These are phyloP conservation scores for Thielaviopsis ethacetica DNA, from an alignment of 2,329 filamentous ascomycete genomes.

Conservation along the genomic window DNA sequence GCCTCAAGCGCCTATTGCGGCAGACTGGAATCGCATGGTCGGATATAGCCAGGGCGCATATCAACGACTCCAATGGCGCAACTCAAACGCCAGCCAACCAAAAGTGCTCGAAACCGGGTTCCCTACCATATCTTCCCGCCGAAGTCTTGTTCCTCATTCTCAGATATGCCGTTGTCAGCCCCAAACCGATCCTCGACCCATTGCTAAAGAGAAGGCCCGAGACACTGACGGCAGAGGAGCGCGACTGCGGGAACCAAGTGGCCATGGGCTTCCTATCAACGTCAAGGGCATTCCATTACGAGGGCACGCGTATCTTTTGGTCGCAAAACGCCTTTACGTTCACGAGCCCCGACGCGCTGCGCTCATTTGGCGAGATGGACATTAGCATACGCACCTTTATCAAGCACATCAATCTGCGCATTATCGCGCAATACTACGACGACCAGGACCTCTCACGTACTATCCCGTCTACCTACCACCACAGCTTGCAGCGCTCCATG, in stretches of 20 bases:
- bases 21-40: constrained; percentile 37
- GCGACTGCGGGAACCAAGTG: constrained; percentile 28
- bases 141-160: constrained; percentile 37
- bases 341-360: constrained; percentile 33
- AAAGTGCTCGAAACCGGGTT: not conserved
- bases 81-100: too few species aligned
- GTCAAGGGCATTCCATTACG: constrained; percentile 31
- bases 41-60: constrained; percentile 20
- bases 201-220: constrained; percentile 28
- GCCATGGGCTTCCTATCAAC: constrained; percentile 37
- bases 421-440: constrained; percentile 40
- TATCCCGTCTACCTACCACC: constrained; percentile 23
- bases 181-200: constrained; percentile 36
- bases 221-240: constrained; percentile 28
- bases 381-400: constrained; percentile 27
- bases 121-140: constrained; percentile 29
- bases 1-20: constrained; percentile 33
- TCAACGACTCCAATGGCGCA: constrained; percentile 15
- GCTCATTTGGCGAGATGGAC: constrained; percentile 31
- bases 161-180: constrained; percentile 32
- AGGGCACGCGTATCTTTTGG: constrained; percentile 35
- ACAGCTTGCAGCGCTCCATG: constrained; percentile 25
- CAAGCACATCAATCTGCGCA: constrained; percentile 30
- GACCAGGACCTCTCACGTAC: constrained; percentile 24
- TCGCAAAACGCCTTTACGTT: constrained; percentile 36